Conservation (phyloP, 2,329 filamentous ascomycete species). For the Alternaria sp. region DNA sequence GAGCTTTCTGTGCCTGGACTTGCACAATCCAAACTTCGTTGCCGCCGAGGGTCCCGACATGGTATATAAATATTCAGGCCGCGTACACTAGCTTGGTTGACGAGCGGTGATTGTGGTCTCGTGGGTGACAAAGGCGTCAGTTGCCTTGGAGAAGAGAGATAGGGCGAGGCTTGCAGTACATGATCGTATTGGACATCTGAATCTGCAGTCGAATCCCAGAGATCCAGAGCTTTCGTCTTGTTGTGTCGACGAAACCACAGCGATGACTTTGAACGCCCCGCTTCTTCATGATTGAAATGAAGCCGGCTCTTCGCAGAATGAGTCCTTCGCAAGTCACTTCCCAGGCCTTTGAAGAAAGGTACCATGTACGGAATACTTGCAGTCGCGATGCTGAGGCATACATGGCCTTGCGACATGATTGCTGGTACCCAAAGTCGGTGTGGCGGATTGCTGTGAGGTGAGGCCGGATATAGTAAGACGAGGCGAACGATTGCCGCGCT, state of each 20-base stretch:
- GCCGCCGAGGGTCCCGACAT: slow-evolving; percentile 12
- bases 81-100: slow-evolving; percentile 29
- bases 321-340: slow-evolving; percentile 28
- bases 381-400: slow-evolving; percentile 43
- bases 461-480: slow-evolving; percentile 43
- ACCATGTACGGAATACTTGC: slow-evolving; percentile 49
- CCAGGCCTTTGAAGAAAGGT: slow-evolving; percentile 38
- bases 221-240: slow-evolving; percentile 21
- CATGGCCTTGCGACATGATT: slow-evolving; percentile 41
- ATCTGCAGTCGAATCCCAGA: slow-evolving; percentile 22
- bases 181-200: slow-evolving; percentile 22
- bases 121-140: slow-evolving; percentile 34
- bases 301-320: slow-evolving; percentile 24
- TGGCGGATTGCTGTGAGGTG: slow-evolving; percentile 35
- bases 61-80: slow-evolving; percentile 40
- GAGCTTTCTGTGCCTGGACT: slow-evolving; percentile 45
- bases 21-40: slow-evolving; percentile 14
- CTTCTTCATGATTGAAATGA: slow-evolving; percentile 16
- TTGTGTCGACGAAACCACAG: slow-evolving; percentile 26
- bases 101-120: slow-evolving; percentile 23
- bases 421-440: slow-evolving; percentile 43
- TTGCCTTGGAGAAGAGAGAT: slow-evolving; percentile 29
- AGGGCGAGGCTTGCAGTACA: slow-evolving; percentile 34
- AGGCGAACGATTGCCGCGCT: slow-evolving; percentile 39
- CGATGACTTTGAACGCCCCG: slow-evolving; percentile 17